A percentile compares a stretch with the other conserved stretches of the same genome.
Conservation (phyloP, 1,284 basidiomycete species). For the Cutaneotrichosporon sp. region DNA sequence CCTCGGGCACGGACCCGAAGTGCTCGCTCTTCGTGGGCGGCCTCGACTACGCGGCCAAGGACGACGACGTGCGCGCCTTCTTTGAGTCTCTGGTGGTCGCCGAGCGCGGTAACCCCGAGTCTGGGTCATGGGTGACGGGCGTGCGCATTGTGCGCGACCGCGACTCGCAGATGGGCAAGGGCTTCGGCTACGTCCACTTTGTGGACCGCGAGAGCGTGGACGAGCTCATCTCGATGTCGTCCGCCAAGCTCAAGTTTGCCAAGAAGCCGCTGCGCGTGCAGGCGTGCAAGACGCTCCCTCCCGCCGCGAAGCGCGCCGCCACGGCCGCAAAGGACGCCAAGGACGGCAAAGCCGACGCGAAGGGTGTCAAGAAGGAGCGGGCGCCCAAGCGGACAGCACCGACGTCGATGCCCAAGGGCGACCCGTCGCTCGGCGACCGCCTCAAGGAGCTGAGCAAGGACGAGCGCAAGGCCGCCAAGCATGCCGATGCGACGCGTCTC, state of each 20-base stretch:
- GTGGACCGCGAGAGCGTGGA: slow-evolving; percentile 81
- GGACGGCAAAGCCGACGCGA: slow-evolving; percentile 6
- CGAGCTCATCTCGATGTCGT: slow-evolving; percentile 76
- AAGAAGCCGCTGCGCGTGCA: slow-evolving; percentile 86
- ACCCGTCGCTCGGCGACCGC: slow-evolving; percentile 74
- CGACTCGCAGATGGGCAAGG: slow-evolving; percentile 95
- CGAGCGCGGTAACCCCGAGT: slow-evolving; percentile 64
- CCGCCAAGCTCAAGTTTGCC: slow-evolving; percentile 76
- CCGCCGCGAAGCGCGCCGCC: slow-evolving; percentile 27
- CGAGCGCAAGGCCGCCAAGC: slow-evolving; percentile 78
- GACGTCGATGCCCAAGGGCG: slow-evolving; percentile 63
- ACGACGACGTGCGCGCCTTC: slow-evolving; percentile 83
- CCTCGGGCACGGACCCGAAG: slow-evolving; percentile 66
- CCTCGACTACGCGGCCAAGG: slow-evolving; percentile 86
- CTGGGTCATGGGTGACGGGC: slow-evolving; percentile 68
- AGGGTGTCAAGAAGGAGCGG: slow-evolving; percentile 9
- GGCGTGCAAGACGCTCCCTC: slow-evolving; percentile 67
- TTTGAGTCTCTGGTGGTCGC: slow-evolving; percentile 76
- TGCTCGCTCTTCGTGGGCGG: slow-evolving; percentile 87
- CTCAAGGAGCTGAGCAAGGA: slow-evolving; percentile 77
- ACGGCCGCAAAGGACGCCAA: slow-evolving; percentile 25
- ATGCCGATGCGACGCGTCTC: slow-evolving; percentile 71
- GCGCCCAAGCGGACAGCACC: slow-evolving; percentile 8
- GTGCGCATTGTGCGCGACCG: slow-evolving; percentile 88
- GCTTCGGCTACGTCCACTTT: slow-evolving; percentile 93